Percentiles rank a stretch among this genome's conserved stretches.
phyloP scores from a whole-genome alignment of 257 asterid species.

The Henckelia pumila region DNA sequence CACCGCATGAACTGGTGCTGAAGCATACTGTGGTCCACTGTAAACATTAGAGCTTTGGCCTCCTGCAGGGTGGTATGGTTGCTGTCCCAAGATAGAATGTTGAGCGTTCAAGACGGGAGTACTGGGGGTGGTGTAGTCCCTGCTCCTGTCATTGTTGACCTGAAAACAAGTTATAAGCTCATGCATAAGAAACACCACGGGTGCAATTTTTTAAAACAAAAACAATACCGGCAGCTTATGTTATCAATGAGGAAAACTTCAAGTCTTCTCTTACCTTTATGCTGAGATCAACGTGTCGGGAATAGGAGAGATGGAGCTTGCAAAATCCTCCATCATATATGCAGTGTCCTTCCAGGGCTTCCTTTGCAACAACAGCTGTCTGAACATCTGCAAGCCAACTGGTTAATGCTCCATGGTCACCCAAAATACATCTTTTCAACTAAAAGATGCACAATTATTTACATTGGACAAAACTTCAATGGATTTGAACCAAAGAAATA shows the following conservation, averaged over 20 bases:
- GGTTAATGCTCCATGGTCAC: neutral
- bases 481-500: too few relatives aligned
- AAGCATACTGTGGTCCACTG: constrained; percentile 55
- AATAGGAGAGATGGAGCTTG: constrained; percentile 94
- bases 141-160: constrained; percentile 88
- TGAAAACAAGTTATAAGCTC: constrained; percentile 35
- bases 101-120: constrained; percentile 61
- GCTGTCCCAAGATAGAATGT: constrained; percentile 71
- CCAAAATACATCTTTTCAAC: neutral
- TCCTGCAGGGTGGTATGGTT: constrained; percentile 51
- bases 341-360: constrained; percentile 95
- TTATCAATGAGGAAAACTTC: constrained; percentile 1
- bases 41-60: constrained; percentile 55
- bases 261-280: constrained; percentile 55
- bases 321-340: constrained; percentile 97
- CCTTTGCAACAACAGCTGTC: constrained; percentile 94
- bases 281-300: constrained; percentile 97
- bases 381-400: constrained; percentile 72
- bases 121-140: constrained; percentile 80
- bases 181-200: neutral
- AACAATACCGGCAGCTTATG: neutral
- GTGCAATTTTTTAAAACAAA: neutral
- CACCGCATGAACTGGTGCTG: constrained; percentile 37
- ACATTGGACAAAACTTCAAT: too few relatives aligned
- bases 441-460: constrained; percentile 1